Evolutionary conservation across 2,329 filamentous ascomycete species (phyloP).

Genomic region (Chaetomiaceae sp.): DNA sequence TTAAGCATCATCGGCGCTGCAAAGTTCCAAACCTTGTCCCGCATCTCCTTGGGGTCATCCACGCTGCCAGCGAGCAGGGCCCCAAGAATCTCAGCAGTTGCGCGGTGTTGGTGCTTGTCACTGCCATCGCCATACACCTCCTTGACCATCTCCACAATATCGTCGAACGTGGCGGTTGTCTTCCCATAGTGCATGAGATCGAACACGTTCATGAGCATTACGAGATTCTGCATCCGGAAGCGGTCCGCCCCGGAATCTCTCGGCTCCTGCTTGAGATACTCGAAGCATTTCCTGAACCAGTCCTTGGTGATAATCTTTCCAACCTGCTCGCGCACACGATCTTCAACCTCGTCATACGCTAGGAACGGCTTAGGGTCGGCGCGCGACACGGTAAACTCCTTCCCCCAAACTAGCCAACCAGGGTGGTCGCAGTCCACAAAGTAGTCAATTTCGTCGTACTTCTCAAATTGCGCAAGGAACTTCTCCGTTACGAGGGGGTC

Average conservation of each 20-base stretch:
- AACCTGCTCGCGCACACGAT: conserved; percentile 68
- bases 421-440: conserved; percentile 90
- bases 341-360: conserved; percentile 77
- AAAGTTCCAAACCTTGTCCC: conserved; percentile 79
- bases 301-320: conserved; percentile 73
- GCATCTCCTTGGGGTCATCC: conserved; percentile 69
- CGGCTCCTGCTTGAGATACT: conserved; percentile 93
- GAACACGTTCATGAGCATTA: conserved; percentile 84
- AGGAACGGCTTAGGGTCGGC: conserved; percentile 65
- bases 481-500: conserved; percentile 74
- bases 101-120: conserved; percentile 96
- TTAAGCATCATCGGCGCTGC: conserved; percentile 81
- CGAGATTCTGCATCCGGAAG: conserved; percentile 83
- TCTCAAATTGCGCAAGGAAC: conserved; percentile 73
- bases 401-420: conserved; percentile 94
- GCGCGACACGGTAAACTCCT: conserved; percentile 75
- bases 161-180: conserved; percentile 75
- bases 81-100: conserved; percentile 88
- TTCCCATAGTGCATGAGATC: conserved; percentile 80
- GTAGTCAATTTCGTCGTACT: conserved; percentile 70
- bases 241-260: conserved; percentile 76
- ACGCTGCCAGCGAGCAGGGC: conserved; percentile 76
- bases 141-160: conserved; percentile 75
- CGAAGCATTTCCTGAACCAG: conserved; percentile 86
- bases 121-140: conserved; percentile 85